Conservation (phyloP, 768 basidiomycete species). For the Lentinula raphanica region DNA sequence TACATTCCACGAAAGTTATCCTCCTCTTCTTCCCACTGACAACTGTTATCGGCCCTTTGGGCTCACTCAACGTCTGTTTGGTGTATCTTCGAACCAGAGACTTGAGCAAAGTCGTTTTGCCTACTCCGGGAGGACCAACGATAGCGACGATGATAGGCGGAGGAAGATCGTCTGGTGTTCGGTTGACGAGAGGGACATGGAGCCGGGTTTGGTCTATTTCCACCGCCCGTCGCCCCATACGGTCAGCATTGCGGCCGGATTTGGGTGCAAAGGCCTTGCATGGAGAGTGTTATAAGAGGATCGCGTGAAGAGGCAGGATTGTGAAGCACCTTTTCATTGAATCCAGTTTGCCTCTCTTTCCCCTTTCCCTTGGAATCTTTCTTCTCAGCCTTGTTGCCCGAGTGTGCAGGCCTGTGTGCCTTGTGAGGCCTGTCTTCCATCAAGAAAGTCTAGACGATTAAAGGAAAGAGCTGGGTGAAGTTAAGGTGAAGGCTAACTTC, state of each 20-base stretch:
- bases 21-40: conserved; percentile 89
- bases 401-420: conserved; percentile 69
- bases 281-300: not conserved
- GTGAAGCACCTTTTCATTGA: conserved; percentile 82
- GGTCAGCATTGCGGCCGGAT: conserved; percentile 85
- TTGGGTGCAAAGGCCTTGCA: conserved; percentile 85
- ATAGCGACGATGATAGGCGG: conserved; percentile 94
- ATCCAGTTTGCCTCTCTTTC: conserved; percentile 67
- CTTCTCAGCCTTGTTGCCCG: conserved; percentile 72
- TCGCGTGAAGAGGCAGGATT: not conserved
- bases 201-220: conserved; percentile 92
- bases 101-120: conserved; percentile 91
- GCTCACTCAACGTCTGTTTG: conserved; percentile 86
- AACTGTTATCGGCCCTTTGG: conserved; percentile 91
- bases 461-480: not conserved
- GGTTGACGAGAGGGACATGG: conserved; percentile 92
- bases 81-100: conserved; percentile 88
- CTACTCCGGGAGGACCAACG: conserved; percentile 95
- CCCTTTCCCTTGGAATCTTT: conserved; percentile 66
- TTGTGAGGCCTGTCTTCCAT: conserved; percentile 72
- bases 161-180: conserved; percentile 86
- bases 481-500: too few relatives aligned
- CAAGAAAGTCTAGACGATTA: not conserved
- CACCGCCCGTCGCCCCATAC: conserved; percentile 83
- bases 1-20: conserved; percentile 96